phyloP scores from a whole-genome alignment of 306 rosid species.

The Neltuma alba region DNA sequence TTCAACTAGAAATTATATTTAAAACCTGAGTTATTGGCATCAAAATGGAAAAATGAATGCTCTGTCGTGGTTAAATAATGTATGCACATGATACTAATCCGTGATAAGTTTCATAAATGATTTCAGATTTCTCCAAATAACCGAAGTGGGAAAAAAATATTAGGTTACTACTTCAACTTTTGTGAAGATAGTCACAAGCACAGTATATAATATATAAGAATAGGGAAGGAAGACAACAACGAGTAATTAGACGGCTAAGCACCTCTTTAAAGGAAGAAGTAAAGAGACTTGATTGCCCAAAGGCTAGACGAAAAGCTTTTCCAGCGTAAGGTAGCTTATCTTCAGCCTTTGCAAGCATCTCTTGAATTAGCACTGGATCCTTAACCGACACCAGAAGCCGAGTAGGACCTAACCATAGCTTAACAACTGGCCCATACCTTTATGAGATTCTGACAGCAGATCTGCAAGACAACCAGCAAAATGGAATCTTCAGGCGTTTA shows the following conservation, averaged over 20 bases:
- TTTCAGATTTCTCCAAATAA: not conserved
- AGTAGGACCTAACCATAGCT: conserved; percentile 87
- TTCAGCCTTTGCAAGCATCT: conserved; percentile 72
- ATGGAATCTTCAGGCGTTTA: not conserved
- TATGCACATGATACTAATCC: not conserved
- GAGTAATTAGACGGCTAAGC: conserved; percentile 6
- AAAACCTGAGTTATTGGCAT: not conserved
- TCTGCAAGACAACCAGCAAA: conserved; percentile 49
- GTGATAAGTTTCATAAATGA: not conserved
- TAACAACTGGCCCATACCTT: conserved; percentile 69
- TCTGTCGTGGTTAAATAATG: not conserved
- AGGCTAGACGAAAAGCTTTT: conserved; percentile 66
- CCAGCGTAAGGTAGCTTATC: conserved; percentile 75
- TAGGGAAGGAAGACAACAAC: not conserved
- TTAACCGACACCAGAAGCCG: conserved; percentile 80
- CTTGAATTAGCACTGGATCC: conserved; percentile 65
- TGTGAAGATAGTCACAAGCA: not conserved
- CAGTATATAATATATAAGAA: not conserved
- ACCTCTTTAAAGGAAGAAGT: conserved; percentile 78
- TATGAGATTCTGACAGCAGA: conserved; percentile 61
- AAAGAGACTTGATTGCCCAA: conserved; percentile 78
- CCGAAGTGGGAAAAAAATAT: conserved; percentile 11
- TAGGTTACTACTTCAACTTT: not conserved
- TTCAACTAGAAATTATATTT: not conserved
- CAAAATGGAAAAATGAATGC: not conserved